Base-by-base conservation (phyloP, 1,284 basidiomycete genomes). In the Albatrellus sp. region DNA sequence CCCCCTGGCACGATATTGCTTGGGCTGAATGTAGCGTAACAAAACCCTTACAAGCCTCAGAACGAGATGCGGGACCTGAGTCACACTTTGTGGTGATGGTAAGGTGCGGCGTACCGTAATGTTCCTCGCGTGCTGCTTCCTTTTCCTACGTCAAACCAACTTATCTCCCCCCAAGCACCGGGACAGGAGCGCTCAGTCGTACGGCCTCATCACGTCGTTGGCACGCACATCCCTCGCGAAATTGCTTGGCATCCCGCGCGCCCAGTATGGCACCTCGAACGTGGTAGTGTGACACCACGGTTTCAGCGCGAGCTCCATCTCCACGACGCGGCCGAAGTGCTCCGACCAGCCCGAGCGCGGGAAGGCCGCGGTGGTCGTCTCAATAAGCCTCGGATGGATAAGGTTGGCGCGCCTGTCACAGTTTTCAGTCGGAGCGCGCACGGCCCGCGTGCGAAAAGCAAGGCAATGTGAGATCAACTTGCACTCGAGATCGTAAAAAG, bases 241-340 rank as follows among this genome's bases (percentile, higher is more conserved):
- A 46, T 70, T 68, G 50, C 72, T 73, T 45, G 50, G 53, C 28
- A 64, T 60, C 8, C 69, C 70, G 40, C 58, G 55, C 54, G 57
- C 62, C 71, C 71, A 73, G 50, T 59, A 59, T 8, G 71, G 66
- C 8, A 62, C 51, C 52, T 73, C 72, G 50, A 73, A 73, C 17
- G 68, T 66, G 20, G 67, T 59, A 9, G 66, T 64, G 55, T 74
- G 72, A 55, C 69, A 72, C 72, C 71, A 75, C 31, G 70, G 71
- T 54, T 74, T 74, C 36, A 68, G 56, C 17, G 54, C 38, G 37
- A 70, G 58, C 55, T 75, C 72, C 45, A 62, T 65, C 53, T 71
- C 67, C 50, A 75, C 65, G 19, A 67, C 65, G n/a, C 53, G 45
- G 8, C 63, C 65, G 48, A 73, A 75, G 51, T 63, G 60, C 48